Conservation (phyloP, 2,329 filamentous ascomycete species). For the Cercospora sp. region DNA sequence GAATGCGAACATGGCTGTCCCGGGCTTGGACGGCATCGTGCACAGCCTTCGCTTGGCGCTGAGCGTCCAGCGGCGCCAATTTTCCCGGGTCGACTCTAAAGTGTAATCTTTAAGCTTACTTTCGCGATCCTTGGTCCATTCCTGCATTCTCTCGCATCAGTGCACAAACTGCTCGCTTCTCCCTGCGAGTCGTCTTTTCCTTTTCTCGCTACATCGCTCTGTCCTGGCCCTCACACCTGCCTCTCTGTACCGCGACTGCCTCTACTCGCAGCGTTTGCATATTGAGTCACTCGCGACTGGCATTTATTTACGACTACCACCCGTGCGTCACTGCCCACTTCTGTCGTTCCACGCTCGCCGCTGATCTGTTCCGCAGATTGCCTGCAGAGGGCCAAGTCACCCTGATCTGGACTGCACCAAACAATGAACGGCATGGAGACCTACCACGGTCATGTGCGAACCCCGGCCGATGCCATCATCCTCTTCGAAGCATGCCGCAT, state of each 20-base stretch:
- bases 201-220: neutral
- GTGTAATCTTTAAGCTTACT: conserved; percentile 5
- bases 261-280: neutral
- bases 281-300: neutral
- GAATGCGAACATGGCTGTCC: neutral
- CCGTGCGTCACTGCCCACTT: neutral
- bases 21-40: neutral
- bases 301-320: neutral
- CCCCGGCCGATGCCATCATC: conserved; percentile 95
- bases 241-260: neutral
- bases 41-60: neutral
- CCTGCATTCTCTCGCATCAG: conserved; percentile 1
- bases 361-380: conserved; percentile 5
- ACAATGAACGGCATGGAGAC: conserved; percentile 72
- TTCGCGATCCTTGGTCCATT: conserved; percentile 6
- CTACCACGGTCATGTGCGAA: conserved; percentile 90
- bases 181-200: neutral
- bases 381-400: neutral
- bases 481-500: conserved; percentile 96
- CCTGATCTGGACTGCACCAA: neutral
- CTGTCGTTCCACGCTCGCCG: neutral
- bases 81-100: conserved; percentile 1
- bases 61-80: conserved; percentile 1
- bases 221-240: neutral
- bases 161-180: neutral